A percentile compares a stretch with the other conserved stretches of the same genome.
Conservation (phyloP, 306 rosid species). For the Amphicarpaea edgeworthii region DNA sequence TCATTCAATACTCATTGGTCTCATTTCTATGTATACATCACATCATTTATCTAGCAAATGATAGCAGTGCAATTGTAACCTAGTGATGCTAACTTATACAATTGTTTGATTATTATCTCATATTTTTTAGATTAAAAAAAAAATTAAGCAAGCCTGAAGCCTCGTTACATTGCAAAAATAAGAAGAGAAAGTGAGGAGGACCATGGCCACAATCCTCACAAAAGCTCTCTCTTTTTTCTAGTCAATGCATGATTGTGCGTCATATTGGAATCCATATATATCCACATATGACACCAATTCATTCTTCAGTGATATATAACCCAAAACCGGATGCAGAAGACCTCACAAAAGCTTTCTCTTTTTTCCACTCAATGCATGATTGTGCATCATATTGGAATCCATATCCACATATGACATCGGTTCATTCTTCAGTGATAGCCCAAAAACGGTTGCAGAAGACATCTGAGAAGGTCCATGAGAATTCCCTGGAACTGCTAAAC, state of each 20-base stretch:
- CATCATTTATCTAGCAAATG: background rate
- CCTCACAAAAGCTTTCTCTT: constrained; percentile 44
- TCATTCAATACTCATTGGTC: background rate
- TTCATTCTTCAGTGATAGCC: constrained; percentile 39
- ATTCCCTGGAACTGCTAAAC: constrained; percentile 51
- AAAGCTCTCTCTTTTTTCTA: constrained; percentile 46
- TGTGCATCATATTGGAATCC: constrained; percentile 34
- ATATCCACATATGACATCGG: constrained; percentile 10
- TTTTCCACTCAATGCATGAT: constrained; percentile 35
- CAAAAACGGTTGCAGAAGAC: background rate
- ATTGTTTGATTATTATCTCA: constrained; percentile 10
- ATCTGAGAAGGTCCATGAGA: constrained; percentile 34
- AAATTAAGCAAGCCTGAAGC: constrained; percentile 9
- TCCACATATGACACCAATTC: constrained; percentile 24
- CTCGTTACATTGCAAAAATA: background rate
- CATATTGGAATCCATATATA: constrained; percentile 36
- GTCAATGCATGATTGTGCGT: constrained; percentile 17
- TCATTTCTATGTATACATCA: constrained; percentile 26
- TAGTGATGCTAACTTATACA: background rate
- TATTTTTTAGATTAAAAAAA: background rate
- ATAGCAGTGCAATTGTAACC: constrained; percentile 6
- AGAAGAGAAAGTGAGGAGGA: no score
- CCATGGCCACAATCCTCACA: background rate
- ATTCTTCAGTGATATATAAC: constrained; percentile 38
- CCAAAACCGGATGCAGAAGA: background rate